Evolutionary conservation across 495 filamentous ascomycete species (phyloP).

Genomic region (Mycothermus thermophilus): DNA sequence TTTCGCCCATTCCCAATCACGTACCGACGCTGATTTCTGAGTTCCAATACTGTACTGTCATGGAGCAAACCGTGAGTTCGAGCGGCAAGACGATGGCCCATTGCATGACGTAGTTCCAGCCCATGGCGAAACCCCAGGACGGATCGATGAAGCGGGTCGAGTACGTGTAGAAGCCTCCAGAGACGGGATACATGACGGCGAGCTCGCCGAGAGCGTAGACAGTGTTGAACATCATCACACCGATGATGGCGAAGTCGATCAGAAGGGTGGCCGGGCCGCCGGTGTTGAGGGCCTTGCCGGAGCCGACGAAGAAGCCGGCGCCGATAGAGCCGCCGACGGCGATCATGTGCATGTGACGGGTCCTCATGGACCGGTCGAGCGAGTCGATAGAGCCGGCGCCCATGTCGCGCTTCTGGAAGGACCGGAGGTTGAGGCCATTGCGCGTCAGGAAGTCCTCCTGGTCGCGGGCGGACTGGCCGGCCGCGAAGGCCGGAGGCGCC

Average conservation of each 20-base stretch:
- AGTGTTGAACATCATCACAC: conserved; percentile 42
- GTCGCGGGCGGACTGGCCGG: conserved; percentile 11
- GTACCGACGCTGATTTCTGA: conserved; percentile 36
- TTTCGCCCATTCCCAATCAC: conserved; percentile 17
- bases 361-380: conserved; percentile 48
- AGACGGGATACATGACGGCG: conserved; percentile 57
- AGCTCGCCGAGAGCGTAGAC: conserved; percentile 64
- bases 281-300: conserved; percentile 31
- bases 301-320: conserved; percentile 46
- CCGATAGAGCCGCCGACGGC: conserved; percentile 62
- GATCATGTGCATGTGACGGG: conserved; percentile 62
- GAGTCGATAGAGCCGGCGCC: conserved; percentile 19
- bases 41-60: conserved; percentile 46
- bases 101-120: conserved; percentile 60
- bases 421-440: conserved; percentile 35
- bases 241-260: conserved; percentile 42
- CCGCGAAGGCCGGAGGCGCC: conserved; percentile 14
- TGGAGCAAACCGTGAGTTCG: conserved; percentile 39
- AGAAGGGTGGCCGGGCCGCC: conserved; percentile 37
- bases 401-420: conserved; percentile 34
- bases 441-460: conserved; percentile 33
- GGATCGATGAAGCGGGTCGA: conserved; percentile 63
- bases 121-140: conserved; percentile 78
- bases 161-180: conserved; percentile 47
- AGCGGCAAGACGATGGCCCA: conserved; percentile 48